Base-by-base conservation (phyloP, 2,329 filamentous ascomycete genomes). In the Sclerotinia minor region DNA sequence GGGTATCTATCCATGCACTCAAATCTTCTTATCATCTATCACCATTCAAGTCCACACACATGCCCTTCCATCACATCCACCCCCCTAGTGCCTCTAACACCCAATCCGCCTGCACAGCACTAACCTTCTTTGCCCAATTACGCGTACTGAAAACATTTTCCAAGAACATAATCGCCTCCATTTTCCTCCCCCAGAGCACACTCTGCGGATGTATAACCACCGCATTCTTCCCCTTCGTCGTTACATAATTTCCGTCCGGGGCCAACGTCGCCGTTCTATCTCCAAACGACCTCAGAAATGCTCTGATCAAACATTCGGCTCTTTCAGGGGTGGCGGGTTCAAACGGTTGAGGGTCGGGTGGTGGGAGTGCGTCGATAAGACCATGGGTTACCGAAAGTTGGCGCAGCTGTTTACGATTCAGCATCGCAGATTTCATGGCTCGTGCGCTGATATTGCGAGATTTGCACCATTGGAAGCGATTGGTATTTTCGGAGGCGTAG, bases 71-170 rank as follows among this genome's bases (percentile, higher is more conserved):
- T 59, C n/a, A 72, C 24, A 35, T 26, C 65, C 59, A 63, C 8
- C 70, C 55, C 55, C 38, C 67, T 53, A 77, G 68, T 3, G 71
- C 73, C 66, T 76, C 73, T 38, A 73, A 50, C 44, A 89, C 84
- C 87, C 87, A 89, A 35, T 81, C 79, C 0, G 83, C 84, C 69
- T 87, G 84, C 21, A 89, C 82, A 0, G 82, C 83, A 76, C 85
- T 88, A 69, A 89, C 87, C 76, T 87, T 89, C 76, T 88, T 89
- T 0, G 84, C 87, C 69, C 89, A 89, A 73, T 85, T 89, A 78
- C 87, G 88, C 65, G 83, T 83, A 1, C 87, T 90, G 72, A 85
- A 89, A 0, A 89, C 86, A 71, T 89, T 85, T 71, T 90, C 87
- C 13, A 89, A 75, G 70, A 89, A 90, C 86, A 90, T 87, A 74